Conservation (phyloP, 305 asterid species). For the Solanum aculeatissimum region DNA sequence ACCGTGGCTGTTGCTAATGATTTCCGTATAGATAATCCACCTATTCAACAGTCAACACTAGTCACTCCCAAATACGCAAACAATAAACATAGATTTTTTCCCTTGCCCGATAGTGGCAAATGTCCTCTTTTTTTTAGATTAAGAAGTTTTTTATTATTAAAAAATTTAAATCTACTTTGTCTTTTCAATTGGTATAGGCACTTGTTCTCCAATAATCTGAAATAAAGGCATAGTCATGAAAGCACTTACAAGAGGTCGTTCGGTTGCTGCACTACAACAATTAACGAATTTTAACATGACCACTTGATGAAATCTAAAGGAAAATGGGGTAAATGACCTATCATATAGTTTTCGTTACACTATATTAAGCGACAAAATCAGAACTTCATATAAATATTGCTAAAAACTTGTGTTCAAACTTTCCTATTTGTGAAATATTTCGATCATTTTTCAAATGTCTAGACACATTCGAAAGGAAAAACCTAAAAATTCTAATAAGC, state of each 20-base stretch:
- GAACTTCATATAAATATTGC: too few species aligned
- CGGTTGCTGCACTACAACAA: not conserved
- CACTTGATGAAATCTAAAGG: too few species aligned
- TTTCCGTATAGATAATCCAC: slow-evolving; percentile 18
- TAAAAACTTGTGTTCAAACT: too few species aligned
- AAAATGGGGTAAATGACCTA: too few species aligned
- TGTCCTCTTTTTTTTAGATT: not conserved
- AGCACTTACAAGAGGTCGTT: not conserved
- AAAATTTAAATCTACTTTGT: not conserved
- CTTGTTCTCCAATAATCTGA: not conserved
- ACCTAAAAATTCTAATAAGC: not conserved
- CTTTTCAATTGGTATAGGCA: not conserved
- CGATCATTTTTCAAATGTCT: not conserved
- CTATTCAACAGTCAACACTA: not conserved
- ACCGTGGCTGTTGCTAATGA: not conserved
- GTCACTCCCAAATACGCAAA: not conserved
- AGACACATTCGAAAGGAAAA: not conserved
- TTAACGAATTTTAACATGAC: too few species aligned
- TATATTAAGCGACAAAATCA: too few species aligned
- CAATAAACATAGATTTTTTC: not conserved
- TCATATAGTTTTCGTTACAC: too few species aligned
- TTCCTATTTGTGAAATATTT: not conserved
- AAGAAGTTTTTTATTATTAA: not conserved
- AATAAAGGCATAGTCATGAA: not conserved
- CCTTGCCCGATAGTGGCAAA: not conserved